Evolutionary conservation across 352 stramenopile genomes (phyloP).

Genomic region (Pythium aristosporum): DNA sequence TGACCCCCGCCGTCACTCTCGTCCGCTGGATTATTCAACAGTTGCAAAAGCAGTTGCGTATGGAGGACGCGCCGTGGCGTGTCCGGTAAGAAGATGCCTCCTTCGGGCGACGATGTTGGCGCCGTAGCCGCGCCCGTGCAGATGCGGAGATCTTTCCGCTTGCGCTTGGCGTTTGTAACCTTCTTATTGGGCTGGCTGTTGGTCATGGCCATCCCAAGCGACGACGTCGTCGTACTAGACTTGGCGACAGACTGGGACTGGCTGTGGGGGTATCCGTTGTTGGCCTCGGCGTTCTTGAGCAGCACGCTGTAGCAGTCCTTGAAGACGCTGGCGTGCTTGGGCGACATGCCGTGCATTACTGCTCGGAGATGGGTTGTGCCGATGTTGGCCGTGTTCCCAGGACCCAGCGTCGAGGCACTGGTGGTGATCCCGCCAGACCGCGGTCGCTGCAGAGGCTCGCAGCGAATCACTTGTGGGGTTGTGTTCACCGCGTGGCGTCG

Average conservation of each 20-base stretch:
- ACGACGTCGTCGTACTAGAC: neutral
- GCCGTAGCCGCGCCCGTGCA: conserved; percentile 38
- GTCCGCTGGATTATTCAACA: conserved; percentile 55
- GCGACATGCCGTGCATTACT: conserved; percentile 46
- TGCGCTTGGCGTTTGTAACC: conserved; percentile 56
- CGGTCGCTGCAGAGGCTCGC: neutral
- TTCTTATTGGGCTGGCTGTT: conserved; percentile 41
- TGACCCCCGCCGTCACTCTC: conserved; percentile 25
- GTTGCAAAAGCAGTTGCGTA: conserved; percentile 77
- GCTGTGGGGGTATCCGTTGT: neutral
- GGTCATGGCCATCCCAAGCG: neutral
- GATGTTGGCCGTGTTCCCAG: conserved; percentile 33
- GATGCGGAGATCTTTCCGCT: conserved; percentile 83
- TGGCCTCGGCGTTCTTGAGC: conserved; percentile 53
- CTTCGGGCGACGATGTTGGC: conserved; percentile 31
- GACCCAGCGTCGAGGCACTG: conserved; percentile 10
- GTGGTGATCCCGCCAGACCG: neutral
- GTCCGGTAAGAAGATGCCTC: conserved; percentile 76
- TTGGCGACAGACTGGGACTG: neutral
- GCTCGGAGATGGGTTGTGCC: conserved; percentile 25
- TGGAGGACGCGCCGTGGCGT: conserved; percentile 73
- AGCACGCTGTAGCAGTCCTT: conserved; percentile 78
- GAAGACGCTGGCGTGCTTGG: conserved; percentile 64
- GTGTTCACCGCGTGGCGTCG: neutral
- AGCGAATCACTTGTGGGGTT: neutral